These are phyloP conservation scores for Maudiozyma saulgeensis DNA, from an alignment of 805 yeast genomes.

Conservation along the genomic window DNA sequence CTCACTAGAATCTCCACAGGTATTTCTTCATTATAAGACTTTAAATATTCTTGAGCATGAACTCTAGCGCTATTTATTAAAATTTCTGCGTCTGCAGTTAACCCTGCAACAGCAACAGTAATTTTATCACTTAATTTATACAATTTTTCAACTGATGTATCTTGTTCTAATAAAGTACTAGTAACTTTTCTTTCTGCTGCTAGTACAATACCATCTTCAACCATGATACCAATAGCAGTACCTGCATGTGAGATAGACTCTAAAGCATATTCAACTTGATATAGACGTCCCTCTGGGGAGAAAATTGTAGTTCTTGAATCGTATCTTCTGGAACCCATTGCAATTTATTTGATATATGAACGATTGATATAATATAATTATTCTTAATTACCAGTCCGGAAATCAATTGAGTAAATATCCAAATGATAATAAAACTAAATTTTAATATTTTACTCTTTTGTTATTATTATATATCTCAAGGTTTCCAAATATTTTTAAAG, in stretches of 20 bases:
- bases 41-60: slow-evolving; percentile 73
- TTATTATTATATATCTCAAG: too few species aligned
- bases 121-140: slow-evolving; percentile 75
- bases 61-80: slow-evolving; percentile 81
- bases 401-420: neutral
- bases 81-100: slow-evolving; percentile 93
- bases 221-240: slow-evolving; percentile 88
- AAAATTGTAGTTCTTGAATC: slow-evolving; percentile 97
- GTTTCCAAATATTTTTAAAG: neutral
- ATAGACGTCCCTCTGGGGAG: slow-evolving; percentile 96
- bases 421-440: neutral
- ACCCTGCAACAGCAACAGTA: slow-evolving; percentile 94
- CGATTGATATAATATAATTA: neutral
- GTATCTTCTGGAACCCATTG: slow-evolving; percentile 87
- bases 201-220: slow-evolving; percentile 80
- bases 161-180: slow-evolving; percentile 85
- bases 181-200: slow-evolving; percentile 97
- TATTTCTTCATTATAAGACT: slow-evolving; percentile 81
- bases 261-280: slow-evolving; percentile 94
- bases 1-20: slow-evolving; percentile 90
- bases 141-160: slow-evolving; percentile 85
- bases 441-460: too few species aligned
- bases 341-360: neutral
- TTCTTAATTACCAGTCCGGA: neutral
- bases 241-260: slow-evolving; percentile 98